A percentile compares a stretch with the other conserved stretches of the same genome.
These are phyloP conservation scores for Ilex aquifolium DNA, from an alignment of 257 asterid species.

Conservation along the genomic window DNA sequence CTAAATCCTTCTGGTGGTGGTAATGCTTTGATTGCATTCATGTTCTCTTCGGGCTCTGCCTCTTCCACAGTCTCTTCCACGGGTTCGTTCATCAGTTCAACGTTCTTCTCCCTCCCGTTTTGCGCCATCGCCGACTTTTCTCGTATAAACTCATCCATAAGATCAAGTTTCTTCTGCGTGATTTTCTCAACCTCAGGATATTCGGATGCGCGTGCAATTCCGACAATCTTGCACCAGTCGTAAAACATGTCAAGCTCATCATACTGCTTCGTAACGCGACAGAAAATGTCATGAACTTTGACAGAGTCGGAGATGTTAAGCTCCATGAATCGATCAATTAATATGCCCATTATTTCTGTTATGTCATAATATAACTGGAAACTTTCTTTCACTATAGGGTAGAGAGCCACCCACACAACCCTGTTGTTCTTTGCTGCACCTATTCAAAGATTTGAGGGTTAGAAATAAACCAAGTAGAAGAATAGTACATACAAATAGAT, in stretches of 20 bases:
- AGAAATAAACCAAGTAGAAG: too few species aligned
- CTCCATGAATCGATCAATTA: slow-evolving; percentile 78
- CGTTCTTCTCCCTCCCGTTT: slow-evolving; percentile 13
- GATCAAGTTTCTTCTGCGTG: slow-evolving; percentile 64
- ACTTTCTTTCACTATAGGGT: slow-evolving; percentile 71
- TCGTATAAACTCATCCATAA: slow-evolving; percentile 73
- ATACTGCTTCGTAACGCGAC: slow-evolving; percentile 66
- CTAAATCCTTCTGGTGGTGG: slow-evolving; percentile 57
- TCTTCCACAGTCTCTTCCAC: slow-evolving; percentile 12
- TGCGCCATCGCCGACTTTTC: slow-evolving; percentile 45
- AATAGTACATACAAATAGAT: too few species aligned
- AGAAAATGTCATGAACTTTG: slow-evolving; percentile 58
- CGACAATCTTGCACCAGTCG: slow-evolving; percentile 57
- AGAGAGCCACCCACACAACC: slow-evolving; percentile 63
- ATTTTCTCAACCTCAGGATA: slow-evolving; percentile 80
- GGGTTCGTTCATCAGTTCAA: slow-evolving; percentile 23
- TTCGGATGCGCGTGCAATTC: slow-evolving; percentile 65
- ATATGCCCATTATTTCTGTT: slow-evolving; percentile 56
- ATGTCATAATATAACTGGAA: slow-evolving; percentile 64
- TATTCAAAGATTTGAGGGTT: slow-evolving; percentile 15
- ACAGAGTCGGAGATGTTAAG: slow-evolving; percentile 59
- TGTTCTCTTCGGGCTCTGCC: slow-evolving; percentile 46
- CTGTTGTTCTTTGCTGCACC: slow-evolving; percentile 68
- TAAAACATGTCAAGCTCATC: slow-evolving; percentile 78
- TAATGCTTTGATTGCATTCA: slow-evolving; percentile 60